phyloP scores from a whole-genome alignment of 495 filamentous ascomycete species.

The Articulospora tetracladia region DNA sequence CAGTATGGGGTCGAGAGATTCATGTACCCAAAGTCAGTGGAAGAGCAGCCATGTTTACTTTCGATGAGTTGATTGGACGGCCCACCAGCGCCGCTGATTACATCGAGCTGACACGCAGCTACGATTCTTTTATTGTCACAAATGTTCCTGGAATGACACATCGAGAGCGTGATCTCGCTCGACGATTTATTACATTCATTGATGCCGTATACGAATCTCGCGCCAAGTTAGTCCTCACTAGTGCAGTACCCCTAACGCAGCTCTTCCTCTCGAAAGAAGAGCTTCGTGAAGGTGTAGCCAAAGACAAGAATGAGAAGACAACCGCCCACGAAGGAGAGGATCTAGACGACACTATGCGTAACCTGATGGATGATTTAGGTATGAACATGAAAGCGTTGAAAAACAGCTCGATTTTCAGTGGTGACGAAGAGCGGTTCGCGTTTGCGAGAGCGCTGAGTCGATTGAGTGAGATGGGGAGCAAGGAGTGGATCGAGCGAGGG shows the following conservation, averaged over 20 bases:
- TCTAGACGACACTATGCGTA: constrained; percentile 77
- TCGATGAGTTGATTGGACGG: constrained; percentile 81
- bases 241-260: constrained; percentile 74
- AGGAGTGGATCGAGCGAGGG: constrained; percentile 90
- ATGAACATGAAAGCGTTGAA: constrained; percentile 83
- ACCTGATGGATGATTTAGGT: constrained; percentile 90
- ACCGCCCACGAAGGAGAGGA: constrained; percentile 47
- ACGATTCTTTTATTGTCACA: constrained; percentile 88
- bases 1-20: constrained; percentile 93
- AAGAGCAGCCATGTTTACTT: constrained; percentile 82
- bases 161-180: constrained; percentile 78
- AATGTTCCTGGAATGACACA: constrained; percentile 90
- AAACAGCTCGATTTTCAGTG: constrained; percentile 82
- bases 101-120: constrained; percentile 84
- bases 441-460: constrained; percentile 87
- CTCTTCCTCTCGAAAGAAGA: constrained; percentile 87
- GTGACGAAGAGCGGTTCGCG: constrained; percentile 94
- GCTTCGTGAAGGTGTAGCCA: constrained; percentile 49
- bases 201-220: constrained; percentile 86
- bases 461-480: constrained; percentile 87
- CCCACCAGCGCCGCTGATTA: constrained; percentile 94
- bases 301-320: constrained; percentile 32
- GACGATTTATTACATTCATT: constrained; percentile 95
- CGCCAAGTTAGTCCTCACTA: constrained; percentile 93
- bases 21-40: constrained; percentile 84